Base-by-base conservation (phyloP, 2,329 filamentous ascomycete genomes). In the Knufia fluminis region DNA sequence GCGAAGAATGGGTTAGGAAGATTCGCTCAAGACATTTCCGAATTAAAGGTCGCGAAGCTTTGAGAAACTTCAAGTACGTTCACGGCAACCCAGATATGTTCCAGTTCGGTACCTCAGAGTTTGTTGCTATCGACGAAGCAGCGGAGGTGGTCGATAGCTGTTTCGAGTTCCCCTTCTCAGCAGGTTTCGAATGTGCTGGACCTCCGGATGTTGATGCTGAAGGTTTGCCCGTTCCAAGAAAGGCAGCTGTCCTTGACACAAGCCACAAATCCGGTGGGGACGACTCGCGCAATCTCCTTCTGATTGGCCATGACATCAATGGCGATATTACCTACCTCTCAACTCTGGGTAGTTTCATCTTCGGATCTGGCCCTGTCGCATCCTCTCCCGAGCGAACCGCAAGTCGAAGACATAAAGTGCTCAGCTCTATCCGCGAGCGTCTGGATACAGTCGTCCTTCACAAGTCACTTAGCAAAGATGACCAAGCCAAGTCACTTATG, bases 11-110 rank as follows among this genome's bases (percentile, higher is more conserved):
- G 89, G 77, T 79, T 55, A 59, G 69, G 0, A 66, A 74, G 45
- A 84, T 96, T 55, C 71, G 78, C 24, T 79, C 77, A 10, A 77
- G 83, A 22, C 92, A 98, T 64, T 78, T 95, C 53, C 79, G 86
- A 43, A 80, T 94, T 54, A 68, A 71, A 20, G 90, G 97, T 59
- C 73, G 86, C 58, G 66, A 70, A 1, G 68, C 82, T 58, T 68
- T 85, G 31, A 67, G 75, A 48, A 98, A 98, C 66, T 62, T 63
- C 0, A 68, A 77, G 12, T 92, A 78, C 57, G 78, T 94, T 33
- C 57, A 66, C 1, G 90, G 90, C 1, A 88, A 85, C 54, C 83
- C 90, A 0, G 81, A 84, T 24, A 72, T 82, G 24, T 96, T 95
- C 64, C 87, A 83, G 71, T 85, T 73, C 59, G 75, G 82, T 19